phyloP scores from a whole-genome alignment of 1,284 basidiomycete genomes.

The Cryptococcus amylolentus region DNA sequence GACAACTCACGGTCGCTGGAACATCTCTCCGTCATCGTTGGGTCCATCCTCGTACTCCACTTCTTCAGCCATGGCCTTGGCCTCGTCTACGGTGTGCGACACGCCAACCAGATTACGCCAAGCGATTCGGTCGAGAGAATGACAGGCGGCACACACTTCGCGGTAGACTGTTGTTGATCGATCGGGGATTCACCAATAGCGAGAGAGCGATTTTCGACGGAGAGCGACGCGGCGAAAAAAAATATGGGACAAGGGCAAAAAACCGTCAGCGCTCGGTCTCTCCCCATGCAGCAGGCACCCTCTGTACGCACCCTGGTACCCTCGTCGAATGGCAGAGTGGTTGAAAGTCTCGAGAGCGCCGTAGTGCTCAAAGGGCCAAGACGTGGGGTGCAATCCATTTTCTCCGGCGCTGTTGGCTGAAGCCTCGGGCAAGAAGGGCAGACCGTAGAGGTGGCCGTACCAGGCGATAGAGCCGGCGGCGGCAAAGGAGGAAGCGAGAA shows the following conservation, averaged over 20 bases:
- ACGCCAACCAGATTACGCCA: conserved; percentile 99
- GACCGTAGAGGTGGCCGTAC: conserved; percentile 93
- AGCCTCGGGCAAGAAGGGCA: conserved; percentile 77
- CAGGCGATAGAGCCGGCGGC: conserved; percentile 86
- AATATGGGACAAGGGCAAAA: background rate
- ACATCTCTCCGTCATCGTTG: conserved; percentile 94
- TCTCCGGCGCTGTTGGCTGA: conserved; percentile 88
- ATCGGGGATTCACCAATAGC: background rate
- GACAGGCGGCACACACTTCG: conserved; percentile 97
- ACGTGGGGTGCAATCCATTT: conserved; percentile 86
- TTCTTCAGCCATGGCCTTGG: conserved; percentile 89
- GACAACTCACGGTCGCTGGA: conserved; percentile 79
- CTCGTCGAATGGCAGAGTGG: conserved; percentile 89
- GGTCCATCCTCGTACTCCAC: conserved; percentile 97
- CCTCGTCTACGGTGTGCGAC: conserved; percentile 92
- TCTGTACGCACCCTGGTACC: conserved; percentile 64
- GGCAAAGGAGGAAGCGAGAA: conserved; percentile 71
- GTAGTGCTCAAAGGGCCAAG: conserved; percentile 87
- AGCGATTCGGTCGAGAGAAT: conserved; percentile 97
- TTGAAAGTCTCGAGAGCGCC: conserved; percentile 89
- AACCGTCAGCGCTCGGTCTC: background rate
- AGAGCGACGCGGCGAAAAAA: background rate
- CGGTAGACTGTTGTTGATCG: conserved; percentile 70
- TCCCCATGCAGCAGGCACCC: background rate
- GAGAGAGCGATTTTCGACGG: background rate